phyloP scores from a whole-genome alignment of 169 alveolate species.

The Plasmodium gonderi region DNA sequence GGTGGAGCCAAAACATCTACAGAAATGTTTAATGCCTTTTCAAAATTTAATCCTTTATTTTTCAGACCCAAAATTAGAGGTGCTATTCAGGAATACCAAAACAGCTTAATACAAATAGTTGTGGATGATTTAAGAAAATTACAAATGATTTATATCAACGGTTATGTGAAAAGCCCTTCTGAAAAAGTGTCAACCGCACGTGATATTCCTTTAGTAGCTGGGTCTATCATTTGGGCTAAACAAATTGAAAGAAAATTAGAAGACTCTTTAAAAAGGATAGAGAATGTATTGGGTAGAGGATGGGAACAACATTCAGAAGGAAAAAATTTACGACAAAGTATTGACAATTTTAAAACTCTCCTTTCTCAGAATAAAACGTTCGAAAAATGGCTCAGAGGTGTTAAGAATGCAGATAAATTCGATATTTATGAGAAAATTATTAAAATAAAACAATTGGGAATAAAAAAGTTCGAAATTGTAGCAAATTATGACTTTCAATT shows the following conservation, averaged over 20 bases:
- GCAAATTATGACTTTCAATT: constrained; percentile 78
- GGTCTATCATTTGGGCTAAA: constrained; percentile 95
- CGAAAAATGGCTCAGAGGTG: constrained; percentile 74
- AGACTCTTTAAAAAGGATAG: constrained; percentile 88
- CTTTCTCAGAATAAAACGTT: constrained; percentile 87
- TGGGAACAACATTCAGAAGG: constrained; percentile 96
- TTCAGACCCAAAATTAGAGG: constrained; percentile 96
- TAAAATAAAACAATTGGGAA: constrained; percentile 64
- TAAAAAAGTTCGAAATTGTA: constrained; percentile 76
- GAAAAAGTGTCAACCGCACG: constrained; percentile 90
- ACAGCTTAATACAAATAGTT: constrained; percentile 91
- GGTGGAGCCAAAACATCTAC: constrained; percentile 95
- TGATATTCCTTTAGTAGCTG: constrained; percentile 95
- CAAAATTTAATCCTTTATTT: constrained; percentile 95
- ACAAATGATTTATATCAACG: constrained; percentile 91
- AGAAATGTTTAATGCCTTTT: constrained; percentile 96
- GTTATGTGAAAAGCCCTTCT: constrained; percentile 92
- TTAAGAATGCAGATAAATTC: constrained; percentile 68
- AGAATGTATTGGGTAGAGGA: constrained; percentile 93
- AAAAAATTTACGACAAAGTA: constrained; percentile 91
- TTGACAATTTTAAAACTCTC: constrained; percentile 91
- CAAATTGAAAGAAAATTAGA: constrained; percentile 91
- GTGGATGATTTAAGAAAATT: constrained; percentile 92
- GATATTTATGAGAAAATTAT: constrained; percentile 73
- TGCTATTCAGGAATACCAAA: constrained; percentile 97